Base-by-base conservation (phyloP, 345 rosid species). In the Salix udensis region DNA sequence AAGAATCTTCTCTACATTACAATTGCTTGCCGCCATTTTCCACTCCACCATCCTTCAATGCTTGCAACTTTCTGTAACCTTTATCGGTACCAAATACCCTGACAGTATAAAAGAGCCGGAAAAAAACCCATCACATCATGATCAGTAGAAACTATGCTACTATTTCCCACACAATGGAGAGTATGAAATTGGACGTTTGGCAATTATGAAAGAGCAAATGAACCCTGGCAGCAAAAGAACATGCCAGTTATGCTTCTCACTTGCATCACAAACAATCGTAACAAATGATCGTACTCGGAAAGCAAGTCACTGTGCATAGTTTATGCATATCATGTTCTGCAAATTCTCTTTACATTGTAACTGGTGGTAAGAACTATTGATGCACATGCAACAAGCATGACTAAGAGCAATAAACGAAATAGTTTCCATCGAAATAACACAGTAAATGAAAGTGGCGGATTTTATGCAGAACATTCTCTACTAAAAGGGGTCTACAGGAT, bases 51-150 rank as follows among this genome's bases (percentile, higher is more conserved):
- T 70, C 78, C 91, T 88, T 92, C 80, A 92, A 76, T 3, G 89
- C 90, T 86, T 92, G 89, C 86, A 92, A 79, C 85, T 90, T 96
- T 83, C 95, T 91, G 85, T 90, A 96, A 79, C 99, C 97, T 80
- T 87, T 91, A 78, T 96, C 99, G 0, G 98, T 96, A 34, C 97
- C 97, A 67, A 93, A 96, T 82, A 96, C 79, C 99, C 99, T 96
- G 89, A 65, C 64, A 76, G 72, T 50, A 77, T 69, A 61, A 77
- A 37, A 34, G 19, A 53, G 39, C 36, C 36, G 6, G 36, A 10
- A 53, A 68, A 18, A 40, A 34, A 23, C 10, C 8, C 39, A 50
- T 75, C 60, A 67, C 26, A 31, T 23, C 58, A 23, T 48, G 30
- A 3, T 37, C 55, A n/a, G 44, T 28, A 67, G 31, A 62, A 58